phyloP scores from a whole-genome alignment of 768 basidiomycete genomes.

The Mycena capillaripes region DNA sequence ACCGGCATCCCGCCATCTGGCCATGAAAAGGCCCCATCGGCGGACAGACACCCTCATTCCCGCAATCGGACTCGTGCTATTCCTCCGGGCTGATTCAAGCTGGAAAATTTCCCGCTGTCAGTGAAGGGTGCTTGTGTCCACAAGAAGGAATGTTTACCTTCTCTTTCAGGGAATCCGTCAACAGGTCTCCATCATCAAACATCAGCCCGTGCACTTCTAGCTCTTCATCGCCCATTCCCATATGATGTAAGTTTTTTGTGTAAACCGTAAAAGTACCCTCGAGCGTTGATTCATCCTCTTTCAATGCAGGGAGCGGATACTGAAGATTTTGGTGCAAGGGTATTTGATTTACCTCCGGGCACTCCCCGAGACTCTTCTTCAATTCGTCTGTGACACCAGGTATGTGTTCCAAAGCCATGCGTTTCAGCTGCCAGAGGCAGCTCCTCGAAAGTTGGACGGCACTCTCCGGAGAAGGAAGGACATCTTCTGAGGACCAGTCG shows the following conservation, averaged over 20 bases:
- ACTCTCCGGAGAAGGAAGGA: background rate
- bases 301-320: constrained; percentile 31
- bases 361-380: background rate
- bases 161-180: constrained; percentile 32
- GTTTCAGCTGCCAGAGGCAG: background rate
- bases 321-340: constrained; percentile 33
- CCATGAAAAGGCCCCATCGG: constrained; percentile 43
- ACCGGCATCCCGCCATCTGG: constrained; percentile 40
- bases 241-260: background rate
- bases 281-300: constrained; percentile 34
- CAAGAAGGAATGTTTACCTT: constrained; percentile 1
- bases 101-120: constrained; percentile 25
- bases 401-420: constrained; percentile 12
- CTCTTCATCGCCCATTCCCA: constrained; percentile 9
- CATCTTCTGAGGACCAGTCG: constrained; percentile 5
- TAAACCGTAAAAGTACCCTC: constrained; percentile 31
- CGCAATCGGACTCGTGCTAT: constrained; percentile 9
- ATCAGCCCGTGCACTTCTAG: constrained; percentile 26
- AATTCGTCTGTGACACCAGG: constrained; percentile 20
- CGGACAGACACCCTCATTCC: constrained; percentile 9
- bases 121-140: constrained; percentile 17
- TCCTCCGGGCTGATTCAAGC: constrained; percentile 32
- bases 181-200: constrained; percentile 29
- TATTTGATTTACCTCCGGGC: constrained; percentile 24
- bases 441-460: background rate